Base-by-base conservation (phyloP, 148 eudicot genomes). In the Rhododendron simsii region DNA sequence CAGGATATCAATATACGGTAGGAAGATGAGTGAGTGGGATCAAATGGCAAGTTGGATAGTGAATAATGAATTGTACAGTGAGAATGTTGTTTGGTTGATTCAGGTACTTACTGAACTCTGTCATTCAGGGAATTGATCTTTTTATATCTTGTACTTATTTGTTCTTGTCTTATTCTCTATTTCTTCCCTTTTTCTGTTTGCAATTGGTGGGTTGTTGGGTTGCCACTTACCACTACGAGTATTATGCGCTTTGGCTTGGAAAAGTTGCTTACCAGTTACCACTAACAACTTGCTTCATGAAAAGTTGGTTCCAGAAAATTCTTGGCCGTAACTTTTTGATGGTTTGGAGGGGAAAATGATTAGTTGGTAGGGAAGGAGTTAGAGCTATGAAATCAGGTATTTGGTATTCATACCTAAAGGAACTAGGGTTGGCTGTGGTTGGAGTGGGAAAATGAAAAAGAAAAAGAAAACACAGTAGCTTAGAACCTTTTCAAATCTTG, bases 11-110 rank as follows among this genome's bases (percentile, higher is more conserved):
- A 95, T 97, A 86, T 95, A 97, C 88, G 99, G 99, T 71, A 91
- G 99, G 88, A 97, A 97, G 95, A 94, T 93, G 90, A 95, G 99
- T 74, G 99, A 97, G 91, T 97, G 99, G 99, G 99, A 97, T 86
- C 95, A 94, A 85, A 85, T 97, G 83, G 98, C 98, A 75, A 97
- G 99, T 88, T 97, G 99, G 99, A 91, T 97, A 61, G 96, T 97
- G 76, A 97, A 97, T 88, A 97, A 97, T 89, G 98, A 95, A 41
- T 85, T 97, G 86, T 94, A 97, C 91, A 93, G 96, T 87, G 98
- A 92, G 89, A 97, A 97, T 91, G 99, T 95, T 93, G 99, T 97
- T 86, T 97, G 99, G 99, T 87, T 97, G 90, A 97, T 97, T 89
- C 99, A 97, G 99, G 96, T 86, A 86, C 57, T 53, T 12, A 23